phyloP scores from a whole-genome alignment of 169 alveolate genomes.

The Plasmodium gaboni region DNA sequence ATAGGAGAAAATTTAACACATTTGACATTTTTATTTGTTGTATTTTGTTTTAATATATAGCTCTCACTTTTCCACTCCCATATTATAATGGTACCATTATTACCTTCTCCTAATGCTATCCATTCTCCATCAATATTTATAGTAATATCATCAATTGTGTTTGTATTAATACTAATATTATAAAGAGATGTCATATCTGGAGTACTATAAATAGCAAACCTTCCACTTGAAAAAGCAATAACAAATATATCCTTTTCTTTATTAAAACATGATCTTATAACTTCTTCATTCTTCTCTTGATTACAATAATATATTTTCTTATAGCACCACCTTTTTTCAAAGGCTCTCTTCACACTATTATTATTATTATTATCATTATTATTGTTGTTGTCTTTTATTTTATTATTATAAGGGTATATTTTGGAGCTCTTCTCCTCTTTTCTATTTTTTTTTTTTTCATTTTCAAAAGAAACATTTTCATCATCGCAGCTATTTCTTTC shows the following conservation, averaged over 20 bases:
- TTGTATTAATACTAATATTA: constrained; percentile 81
- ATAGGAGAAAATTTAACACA: constrained; percentile 83
- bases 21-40: constrained; percentile 87
- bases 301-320: constrained; percentile 83
- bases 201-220: constrained; percentile 80
- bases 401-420: too few relatives aligned
- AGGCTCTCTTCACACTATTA: not conserved
- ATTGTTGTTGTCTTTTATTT: too few relatives aligned
- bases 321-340: constrained; percentile 77
- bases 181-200: constrained; percentile 80
- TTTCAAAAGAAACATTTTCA: not conserved
- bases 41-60: constrained; percentile 96
- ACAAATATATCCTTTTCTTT: constrained; percentile 78
- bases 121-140: constrained; percentile 91
- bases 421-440: too few relatives aligned
- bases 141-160: constrained; percentile 81
- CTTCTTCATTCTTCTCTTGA: constrained; percentile 81
- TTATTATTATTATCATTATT: too few relatives aligned
- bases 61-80: constrained; percentile 99
- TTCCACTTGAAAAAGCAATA: constrained; percentile 84
- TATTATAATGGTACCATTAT: constrained; percentile 90
- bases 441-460: not conserved
- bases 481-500: not conserved
- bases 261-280: constrained; percentile 77
- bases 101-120: constrained; percentile 92